Evolutionary conservation across 2,329 filamentous ascomycete genomes (phyloP), one percentile per base, ranked within the genome.

Genomic region (Penicillium sp.): DNA sequence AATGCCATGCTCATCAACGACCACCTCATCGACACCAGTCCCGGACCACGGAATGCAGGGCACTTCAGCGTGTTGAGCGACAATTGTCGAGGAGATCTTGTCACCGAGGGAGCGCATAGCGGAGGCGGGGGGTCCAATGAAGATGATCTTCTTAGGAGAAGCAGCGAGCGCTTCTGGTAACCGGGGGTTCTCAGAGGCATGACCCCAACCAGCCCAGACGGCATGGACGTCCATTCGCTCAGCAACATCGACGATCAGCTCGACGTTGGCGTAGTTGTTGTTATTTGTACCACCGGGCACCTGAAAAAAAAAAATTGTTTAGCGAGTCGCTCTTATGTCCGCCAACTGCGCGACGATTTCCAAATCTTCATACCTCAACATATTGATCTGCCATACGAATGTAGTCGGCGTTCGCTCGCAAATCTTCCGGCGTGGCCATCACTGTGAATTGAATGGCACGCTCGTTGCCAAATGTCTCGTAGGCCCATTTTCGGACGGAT

Each of bases 41-140:
- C 95, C 95, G 52, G 95, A 99, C 95, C 95, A 99, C n/a, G 95
- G 95, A 75, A 99, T 99, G 76, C 95, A 99, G 48, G 95, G 95
- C 51, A 99, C 96, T 49, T 90, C 83, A 56, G 95, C 95, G 81
- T 99, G 95, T 80, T 99, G 95, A 75, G 95, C 95, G 67, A 99
- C 95, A 75, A 99, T 99, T 69, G 95, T 99, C 66, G 95, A 99
- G 48, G 95, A 99, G 74, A 99, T 99, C 82, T 99, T 99, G 87
- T 99, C 95, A 83, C 95, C 95, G 35, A 99, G 89, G 48, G 96
- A 99, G 78, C 96, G 91, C 95, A 99, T 99, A 64, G 95, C 95
- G 21, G 95, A 97, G 61, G 95, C 95, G 0, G 96, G 95, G 68
- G 96, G 96, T 63, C 95, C 95, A 73, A 99, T 99, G 83, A 99